A percentile compares a stretch with the other conserved stretches of the same genome.
Conservation (phyloP, 2,329 filamentous ascomycete genomes). For the Verticillium nonalfalfae region DNA sequence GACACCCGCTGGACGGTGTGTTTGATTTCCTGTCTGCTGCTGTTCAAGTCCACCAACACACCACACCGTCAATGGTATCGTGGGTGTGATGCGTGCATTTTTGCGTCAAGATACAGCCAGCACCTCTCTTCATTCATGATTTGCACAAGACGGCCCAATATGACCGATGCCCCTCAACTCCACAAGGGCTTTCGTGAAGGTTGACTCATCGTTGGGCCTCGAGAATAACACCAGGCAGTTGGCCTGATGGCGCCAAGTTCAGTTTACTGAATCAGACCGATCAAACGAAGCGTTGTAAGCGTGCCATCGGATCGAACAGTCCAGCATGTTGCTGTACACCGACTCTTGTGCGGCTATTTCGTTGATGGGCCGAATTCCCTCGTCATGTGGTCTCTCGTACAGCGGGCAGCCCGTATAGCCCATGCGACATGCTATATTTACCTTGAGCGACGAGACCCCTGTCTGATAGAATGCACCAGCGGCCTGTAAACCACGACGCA, state of each 20-base stretch:
- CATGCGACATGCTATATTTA: neutral
- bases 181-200: too few species aligned
- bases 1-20: neutral
- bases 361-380: neutral
- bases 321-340: neutral
- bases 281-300: neutral
- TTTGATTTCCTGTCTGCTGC: too few species aligned
- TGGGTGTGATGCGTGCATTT: too few species aligned
- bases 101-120: too few species aligned
- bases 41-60: too few species aligned
- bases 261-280: neutral
- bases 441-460: neutral
- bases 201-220: too few species aligned
- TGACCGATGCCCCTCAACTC: too few species aligned
- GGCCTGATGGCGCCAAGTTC: neutral
- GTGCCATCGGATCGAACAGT: neutral
- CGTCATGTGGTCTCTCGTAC: neutral
- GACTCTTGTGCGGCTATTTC: neutral
- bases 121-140: too few species aligned
- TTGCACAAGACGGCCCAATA: too few species aligned
- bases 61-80: too few species aligned
- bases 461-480: neutral
- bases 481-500: neutral
- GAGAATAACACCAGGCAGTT: neutral
- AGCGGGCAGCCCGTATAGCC: neutral